Conservation (phyloP, 768 basidiomycete genomes). For the Amanita rimosa region DNA sequence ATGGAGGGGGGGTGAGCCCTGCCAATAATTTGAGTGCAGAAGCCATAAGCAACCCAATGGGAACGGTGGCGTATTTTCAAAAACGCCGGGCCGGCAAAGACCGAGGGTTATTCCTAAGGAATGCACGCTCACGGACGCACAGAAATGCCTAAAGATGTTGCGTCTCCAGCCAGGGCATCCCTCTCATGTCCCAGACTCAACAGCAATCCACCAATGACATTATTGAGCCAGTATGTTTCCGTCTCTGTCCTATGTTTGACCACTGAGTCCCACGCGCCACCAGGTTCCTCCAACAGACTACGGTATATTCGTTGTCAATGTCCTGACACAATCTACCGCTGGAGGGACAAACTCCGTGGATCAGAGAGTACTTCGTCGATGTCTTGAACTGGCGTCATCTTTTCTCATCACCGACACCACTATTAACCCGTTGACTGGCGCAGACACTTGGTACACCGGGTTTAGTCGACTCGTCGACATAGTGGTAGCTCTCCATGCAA, state of each 20-base stretch:
- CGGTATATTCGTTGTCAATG: slow-evolving; percentile 42
- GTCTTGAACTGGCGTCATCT: slow-evolving; percentile 63
- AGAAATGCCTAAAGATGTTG: neutral
- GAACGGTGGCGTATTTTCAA: neutral
- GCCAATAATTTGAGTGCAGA: slow-evolving; percentile 23
- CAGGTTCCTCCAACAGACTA: slow-evolving; percentile 46
- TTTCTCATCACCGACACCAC: slow-evolving; percentile 68
- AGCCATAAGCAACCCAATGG: slow-evolving; percentile 11
- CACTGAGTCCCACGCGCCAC: neutral
- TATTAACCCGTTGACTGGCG: slow-evolving; percentile 46
- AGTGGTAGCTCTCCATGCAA: slow-evolving; percentile 55
- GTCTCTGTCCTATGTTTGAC: slow-evolving; percentile 3
- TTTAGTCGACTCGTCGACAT: slow-evolving; percentile 64
- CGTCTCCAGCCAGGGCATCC: neutral
- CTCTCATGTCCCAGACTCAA: slow-evolving; percentile 4
- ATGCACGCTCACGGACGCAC: neutral
- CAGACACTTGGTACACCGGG: slow-evolving; percentile 53
- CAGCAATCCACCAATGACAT: neutral
- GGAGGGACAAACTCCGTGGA: slow-evolving; percentile 35
- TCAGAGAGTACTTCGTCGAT: slow-evolving; percentile 51
- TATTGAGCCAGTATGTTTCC: slow-evolving; percentile 6
- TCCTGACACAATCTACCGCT: slow-evolving; percentile 37
- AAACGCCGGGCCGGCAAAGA: slow-evolving; percentile 1
- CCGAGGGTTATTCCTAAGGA: neutral
- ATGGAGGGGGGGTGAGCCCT: slow-evolving; percentile 45